Evolutionary conservation across 352 stramenopile species (phyloP).

Genomic region (Globisporangium megalacanthum): DNA sequence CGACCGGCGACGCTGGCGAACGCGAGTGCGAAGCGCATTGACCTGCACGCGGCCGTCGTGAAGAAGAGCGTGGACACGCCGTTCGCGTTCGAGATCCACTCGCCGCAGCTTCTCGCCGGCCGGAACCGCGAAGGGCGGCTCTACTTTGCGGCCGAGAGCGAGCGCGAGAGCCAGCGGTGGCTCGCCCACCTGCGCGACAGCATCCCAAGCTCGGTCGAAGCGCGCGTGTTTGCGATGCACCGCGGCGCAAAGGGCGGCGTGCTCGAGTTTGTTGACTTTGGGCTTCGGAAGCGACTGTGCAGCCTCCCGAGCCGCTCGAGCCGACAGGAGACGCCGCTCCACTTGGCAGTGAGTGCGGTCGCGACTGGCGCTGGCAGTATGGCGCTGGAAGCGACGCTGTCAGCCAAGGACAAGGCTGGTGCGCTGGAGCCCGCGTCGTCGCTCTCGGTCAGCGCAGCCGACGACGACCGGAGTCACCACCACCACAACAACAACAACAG

Average conservation of each 20-base stretch:
- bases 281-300: slow-evolving; percentile 36
- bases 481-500: slow-evolving; percentile 19
- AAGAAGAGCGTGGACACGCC: slow-evolving; percentile 78
- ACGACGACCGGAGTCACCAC: slow-evolving; percentile 14
- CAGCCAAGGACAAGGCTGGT: slow-evolving; percentile 8
- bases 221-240: slow-evolving; percentile 78
- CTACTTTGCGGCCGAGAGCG: slow-evolving; percentile 80
- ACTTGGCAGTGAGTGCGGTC: slow-evolving; percentile 42
- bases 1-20: slow-evolving; percentile 31
- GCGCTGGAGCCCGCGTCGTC: slow-evolving; percentile 25
- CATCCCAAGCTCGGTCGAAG: slow-evolving; percentile 67
- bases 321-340: slow-evolving; percentile 50
- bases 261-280: slow-evolving; percentile 67
- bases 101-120: slow-evolving; percentile 71
- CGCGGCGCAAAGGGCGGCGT: slow-evolving; percentile 43
- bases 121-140: slow-evolving; percentile 86
- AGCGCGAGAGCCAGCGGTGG: slow-evolving; percentile 89
- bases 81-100: slow-evolving; percentile 88
- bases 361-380: too few relatives aligned
- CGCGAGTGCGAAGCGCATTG: slow-evolving; percentile 47
- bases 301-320: slow-evolving; percentile 21
- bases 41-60: slow-evolving; percentile 58
- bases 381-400: too few relatives aligned
- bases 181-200: slow-evolving; percentile 76
- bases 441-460: slow-evolving; percentile 23